Base-by-base conservation (phyloP, 2,329 filamentous ascomycete species). In the Fusarium citri region DNA sequence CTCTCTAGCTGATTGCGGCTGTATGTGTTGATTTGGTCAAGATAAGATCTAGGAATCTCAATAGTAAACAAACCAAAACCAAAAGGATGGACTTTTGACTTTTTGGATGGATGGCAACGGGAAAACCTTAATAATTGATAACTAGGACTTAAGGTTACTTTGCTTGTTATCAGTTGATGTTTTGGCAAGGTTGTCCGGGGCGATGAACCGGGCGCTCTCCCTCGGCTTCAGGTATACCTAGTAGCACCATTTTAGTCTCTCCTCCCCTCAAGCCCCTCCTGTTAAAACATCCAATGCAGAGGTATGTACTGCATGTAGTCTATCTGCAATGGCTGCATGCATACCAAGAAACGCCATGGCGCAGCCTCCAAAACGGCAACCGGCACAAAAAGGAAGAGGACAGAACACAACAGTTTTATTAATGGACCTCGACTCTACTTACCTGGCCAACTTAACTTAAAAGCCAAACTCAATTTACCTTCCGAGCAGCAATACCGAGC, bases 141-240 rank as follows among this genome's bases (percentile, higher is more conserved):
- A n/a, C n/a, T n/a, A 26, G 22, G 34, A 34, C 18, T 30, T 28
- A 34, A 56, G 31, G 43, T 55, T 50, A 37, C 31, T 30, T 30
- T 30, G 15, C 54, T 43, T 49, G 15, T 48, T 46, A 40, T 46
- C 43, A 40, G 53, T 54, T 26, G 34, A 31, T 50, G 20, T 22
- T 51, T 63, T 16, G 31, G 25, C 37, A 30, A 37, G 49, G 53
- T 68, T 68, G 64, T 68, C 53, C 28, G 51, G 65, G 65, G 65
- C 64, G 50, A 63, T 63, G 55, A 47, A 51, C 34, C 34, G 34
- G 34, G 34, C 34, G 34, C 34, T 64, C 41, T 43, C 26, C 25
- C 37, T 23, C 37, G 26, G 30, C 25, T 15, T 48, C 23, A 55
- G 26, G 37, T 42, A 15, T 40, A 56, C 11, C 22, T 43, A 41